phyloP scores from a whole-genome alignment of 2,329 filamentous ascomycete genomes.

The Biscogniauxia marginata region DNA sequence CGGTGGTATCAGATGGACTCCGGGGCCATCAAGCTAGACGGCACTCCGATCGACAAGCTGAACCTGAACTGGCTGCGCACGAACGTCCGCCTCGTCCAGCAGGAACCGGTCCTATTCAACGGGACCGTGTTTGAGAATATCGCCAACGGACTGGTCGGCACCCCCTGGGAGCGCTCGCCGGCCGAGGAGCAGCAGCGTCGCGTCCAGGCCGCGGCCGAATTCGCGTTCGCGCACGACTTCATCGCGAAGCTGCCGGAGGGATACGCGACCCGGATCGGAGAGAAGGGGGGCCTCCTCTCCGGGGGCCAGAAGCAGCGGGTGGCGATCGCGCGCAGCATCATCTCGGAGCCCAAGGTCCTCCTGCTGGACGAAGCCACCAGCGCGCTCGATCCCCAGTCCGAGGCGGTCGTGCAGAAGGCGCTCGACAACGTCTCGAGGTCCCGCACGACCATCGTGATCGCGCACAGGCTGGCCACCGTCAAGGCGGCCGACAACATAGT shows the following conservation, averaged over 20 bases:
- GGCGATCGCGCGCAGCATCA: constrained; percentile 82
- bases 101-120: constrained; percentile 84
- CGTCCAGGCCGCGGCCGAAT: constrained; percentile 75
- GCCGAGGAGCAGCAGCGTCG: constrained; percentile 47
- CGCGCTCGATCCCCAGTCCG: constrained; percentile 43
- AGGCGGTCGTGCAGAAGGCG: constrained; percentile 74
- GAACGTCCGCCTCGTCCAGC: constrained; percentile 84
- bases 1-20: constrained; percentile 85
- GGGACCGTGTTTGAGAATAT: constrained; percentile 87
- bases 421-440: constrained; percentile 77
- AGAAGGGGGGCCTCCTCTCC: constrained; percentile 76
- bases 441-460: constrained; percentile 85
- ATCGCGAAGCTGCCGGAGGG: constrained; percentile 79
- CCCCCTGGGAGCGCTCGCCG: constrained; percentile 50
- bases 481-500: constrained; percentile 91
- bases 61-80: constrained; percentile 87
- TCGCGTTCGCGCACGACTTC: constrained; percentile 89
- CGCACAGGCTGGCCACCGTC: constrained; percentile 83
- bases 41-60: constrained; percentile 70
- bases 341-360: constrained; percentile 56
- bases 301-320: constrained; percentile 92
- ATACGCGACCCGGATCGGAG: constrained; percentile 78
- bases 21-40: constrained; percentile 64
- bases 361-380: constrained; percentile 77
- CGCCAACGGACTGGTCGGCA: constrained; percentile 54